A percentile compares a stretch with the other conserved stretches of the same genome.
Evolutionary conservation across 192 early-diverging fungal genomes (phyloP).

Genomic region (Physocladia obscura): DNA sequence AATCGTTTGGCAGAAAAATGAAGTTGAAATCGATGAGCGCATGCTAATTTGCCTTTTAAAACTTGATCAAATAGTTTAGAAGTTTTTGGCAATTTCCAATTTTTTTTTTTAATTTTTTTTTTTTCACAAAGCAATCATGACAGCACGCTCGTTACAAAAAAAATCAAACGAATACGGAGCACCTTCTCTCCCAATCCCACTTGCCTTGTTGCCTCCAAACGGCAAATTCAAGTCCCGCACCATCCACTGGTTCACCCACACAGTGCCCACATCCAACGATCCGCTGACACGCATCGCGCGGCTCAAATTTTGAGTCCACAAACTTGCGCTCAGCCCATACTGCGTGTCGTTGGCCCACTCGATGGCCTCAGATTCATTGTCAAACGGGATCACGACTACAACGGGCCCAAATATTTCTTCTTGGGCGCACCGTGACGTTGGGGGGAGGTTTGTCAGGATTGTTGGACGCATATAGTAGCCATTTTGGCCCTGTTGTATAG

Average conservation of each 20-base stretch:
- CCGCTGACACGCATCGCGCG: conserved; percentile 59
- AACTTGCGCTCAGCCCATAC: conserved; percentile 74
- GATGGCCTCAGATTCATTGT: conserved; percentile 70
- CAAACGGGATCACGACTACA: conserved; percentile 71
- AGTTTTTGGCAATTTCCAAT: no score
- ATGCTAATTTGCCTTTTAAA: no score
- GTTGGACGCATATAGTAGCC: conserved; percentile 82
- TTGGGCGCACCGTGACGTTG: conserved; percentile 41
- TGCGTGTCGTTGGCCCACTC: conserved; percentile 65
- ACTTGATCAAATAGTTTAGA: no score
- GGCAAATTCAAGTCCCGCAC: conserved; percentile 69
- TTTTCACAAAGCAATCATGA: not conserved
- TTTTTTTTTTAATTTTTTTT: no score
- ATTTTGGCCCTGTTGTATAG: conserved; percentile 46
- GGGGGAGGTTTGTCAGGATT: conserved; percentile 58
- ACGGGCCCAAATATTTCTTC: conserved; percentile 93
- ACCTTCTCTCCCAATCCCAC: conserved; percentile 70
- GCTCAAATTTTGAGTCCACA: conserved; percentile 69
- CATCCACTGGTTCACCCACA: conserved; percentile 72
- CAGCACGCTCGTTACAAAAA: conserved; percentile 54
- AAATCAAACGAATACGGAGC: conserved; percentile 65
- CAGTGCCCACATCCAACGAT: conserved; percentile 53
- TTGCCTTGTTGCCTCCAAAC: conserved; percentile 72
- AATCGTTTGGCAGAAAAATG: no score
- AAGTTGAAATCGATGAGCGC: no score